Evolutionary conservation across 1,139 yeast genomes (phyloP).

Genomic region (Saccharomyces hybrid): DNA sequence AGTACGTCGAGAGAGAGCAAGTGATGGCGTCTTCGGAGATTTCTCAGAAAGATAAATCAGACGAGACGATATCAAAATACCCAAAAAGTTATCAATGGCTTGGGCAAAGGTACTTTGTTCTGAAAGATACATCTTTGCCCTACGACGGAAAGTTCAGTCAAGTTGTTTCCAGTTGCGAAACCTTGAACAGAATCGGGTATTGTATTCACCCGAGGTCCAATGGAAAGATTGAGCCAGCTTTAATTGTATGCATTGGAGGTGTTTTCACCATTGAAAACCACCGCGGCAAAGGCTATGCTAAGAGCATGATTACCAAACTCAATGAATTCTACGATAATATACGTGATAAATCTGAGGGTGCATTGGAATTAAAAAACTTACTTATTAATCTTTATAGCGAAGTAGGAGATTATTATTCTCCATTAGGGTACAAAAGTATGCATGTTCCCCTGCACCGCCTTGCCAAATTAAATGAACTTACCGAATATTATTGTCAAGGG

Average conservation of each 20-base stretch:
- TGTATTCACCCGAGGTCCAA: slow-evolving; percentile 20
- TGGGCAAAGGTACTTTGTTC: slow-evolving; percentile 34
- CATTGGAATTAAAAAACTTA: slow-evolving; percentile 32
- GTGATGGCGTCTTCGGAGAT: slow-evolving; percentile 38
- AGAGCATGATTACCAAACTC: slow-evolving; percentile 41
- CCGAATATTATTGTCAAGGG: slow-evolving; percentile 12
- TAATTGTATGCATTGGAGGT: slow-evolving; percentile 54
- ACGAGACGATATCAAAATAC: slow-evolving; percentile 16
- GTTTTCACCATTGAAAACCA: slow-evolving; percentile 52
- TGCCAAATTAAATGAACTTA: slow-evolving; percentile 17
- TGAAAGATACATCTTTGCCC: slow-evolving; percentile 30
- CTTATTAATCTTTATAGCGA: slow-evolving; percentile 59
- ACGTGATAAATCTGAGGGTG: slow-evolving; percentile 18
- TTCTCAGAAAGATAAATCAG: slow-evolving; percentile 14
- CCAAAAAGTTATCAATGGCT: slow-evolving; percentile 22
- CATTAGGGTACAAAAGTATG: slow-evolving; percentile 49
- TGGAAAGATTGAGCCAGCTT: slow-evolving; percentile 30
- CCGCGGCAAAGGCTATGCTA: slow-evolving; percentile 62
- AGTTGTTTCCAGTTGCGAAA: slow-evolving; percentile 42
- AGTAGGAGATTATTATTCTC: slow-evolving; percentile 57
- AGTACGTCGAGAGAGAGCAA: slow-evolving; percentile 46
- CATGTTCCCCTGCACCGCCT: slow-evolving; percentile 39
- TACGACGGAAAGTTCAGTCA: slow-evolving; percentile 24
- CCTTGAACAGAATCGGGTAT: slow-evolving; percentile 39
- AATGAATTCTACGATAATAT: slow-evolving; percentile 38